phyloP scores from a whole-genome alignment of 768 basidiomycete species.

The Jaapia argillacea region DNA sequence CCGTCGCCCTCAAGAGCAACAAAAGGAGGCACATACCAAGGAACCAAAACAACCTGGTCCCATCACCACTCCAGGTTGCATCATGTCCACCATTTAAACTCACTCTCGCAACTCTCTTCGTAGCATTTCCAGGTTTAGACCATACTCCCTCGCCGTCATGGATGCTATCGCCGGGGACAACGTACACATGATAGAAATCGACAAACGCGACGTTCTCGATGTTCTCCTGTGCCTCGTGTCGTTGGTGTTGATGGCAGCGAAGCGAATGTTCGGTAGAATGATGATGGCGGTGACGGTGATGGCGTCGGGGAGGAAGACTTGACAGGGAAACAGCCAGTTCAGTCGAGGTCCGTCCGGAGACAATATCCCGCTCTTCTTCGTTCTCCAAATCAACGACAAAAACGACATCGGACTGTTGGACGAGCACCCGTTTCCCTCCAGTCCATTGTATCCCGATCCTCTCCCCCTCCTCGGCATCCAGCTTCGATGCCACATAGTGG shows the following conservation, averaged over 20 bases:
- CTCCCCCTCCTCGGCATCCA: background rate
- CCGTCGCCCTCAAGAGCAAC: too few species aligned
- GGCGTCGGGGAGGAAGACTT: too few species aligned
- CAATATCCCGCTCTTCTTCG: constrained; percentile 34
- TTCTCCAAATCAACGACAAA: constrained; percentile 41
- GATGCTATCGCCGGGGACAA: constrained; percentile 32
- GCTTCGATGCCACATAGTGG: background rate
- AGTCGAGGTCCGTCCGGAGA: constrained; percentile 43
- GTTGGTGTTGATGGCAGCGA: too few species aligned
- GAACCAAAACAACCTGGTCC: constrained; percentile 63
- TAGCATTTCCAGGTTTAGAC: constrained; percentile 64
- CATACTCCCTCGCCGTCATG: constrained; percentile 39
- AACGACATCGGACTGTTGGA: constrained; percentile 13
- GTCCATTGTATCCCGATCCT: background rate
- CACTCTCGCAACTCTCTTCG: constrained; percentile 46
- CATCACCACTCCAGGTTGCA: constrained; percentile 52
- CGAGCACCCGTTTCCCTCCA: background rate
- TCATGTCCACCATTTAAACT: constrained; percentile 72
- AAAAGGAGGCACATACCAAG: constrained; percentile 35
- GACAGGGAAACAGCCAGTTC: constrained; percentile 49
- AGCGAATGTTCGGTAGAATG: too few species aligned
- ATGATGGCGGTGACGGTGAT: too few species aligned
- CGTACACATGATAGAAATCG: constrained; percentile 60
- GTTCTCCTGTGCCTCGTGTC: too few species aligned
- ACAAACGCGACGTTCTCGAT: constrained; percentile 44